Evolutionary conservation across 805 yeast species (phyloP).

Genomic region (Lipomyces kockii): DNA sequence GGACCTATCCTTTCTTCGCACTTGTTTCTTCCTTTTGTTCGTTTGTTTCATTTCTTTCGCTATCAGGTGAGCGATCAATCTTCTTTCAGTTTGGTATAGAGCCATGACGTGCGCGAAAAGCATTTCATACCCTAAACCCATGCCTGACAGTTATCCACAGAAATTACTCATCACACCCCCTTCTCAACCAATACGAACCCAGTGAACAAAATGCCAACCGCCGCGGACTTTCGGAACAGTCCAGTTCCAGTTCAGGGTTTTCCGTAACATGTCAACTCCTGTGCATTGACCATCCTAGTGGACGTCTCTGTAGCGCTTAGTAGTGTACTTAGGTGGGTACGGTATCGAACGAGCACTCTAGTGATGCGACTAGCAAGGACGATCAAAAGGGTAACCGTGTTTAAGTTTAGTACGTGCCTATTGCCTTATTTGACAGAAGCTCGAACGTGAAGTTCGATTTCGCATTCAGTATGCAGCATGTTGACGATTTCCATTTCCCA

Average conservation of each 20-base stretch:
- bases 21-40: too few relatives aligned
- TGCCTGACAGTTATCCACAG: too few relatives aligned
- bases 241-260: neutral
- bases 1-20: too few relatives aligned
- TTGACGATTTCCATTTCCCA: neutral
- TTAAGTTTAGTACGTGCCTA: neutral
- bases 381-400: neutral
- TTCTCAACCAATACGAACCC: too few relatives aligned
- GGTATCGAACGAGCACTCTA: neutral
- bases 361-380: neutral
- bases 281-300: neutral
- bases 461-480: neutral
- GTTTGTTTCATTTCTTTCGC: too few relatives aligned
- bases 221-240: neutral
- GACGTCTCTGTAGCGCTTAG: neutral
- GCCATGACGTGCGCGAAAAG: too few relatives aligned
- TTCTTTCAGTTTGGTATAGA: too few relatives aligned
- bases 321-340: neutral
- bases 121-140: too few relatives aligned
- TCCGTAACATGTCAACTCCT: neutral
- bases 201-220: neutral
- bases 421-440: neutral
- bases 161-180: too few relatives aligned
- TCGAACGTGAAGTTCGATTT: neutral
- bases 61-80: too few relatives aligned